These are phyloP conservation scores for Penicillium nordicum DNA, from an alignment of 2,329 filamentous ascomycete species.

Conservation along the genomic window DNA sequence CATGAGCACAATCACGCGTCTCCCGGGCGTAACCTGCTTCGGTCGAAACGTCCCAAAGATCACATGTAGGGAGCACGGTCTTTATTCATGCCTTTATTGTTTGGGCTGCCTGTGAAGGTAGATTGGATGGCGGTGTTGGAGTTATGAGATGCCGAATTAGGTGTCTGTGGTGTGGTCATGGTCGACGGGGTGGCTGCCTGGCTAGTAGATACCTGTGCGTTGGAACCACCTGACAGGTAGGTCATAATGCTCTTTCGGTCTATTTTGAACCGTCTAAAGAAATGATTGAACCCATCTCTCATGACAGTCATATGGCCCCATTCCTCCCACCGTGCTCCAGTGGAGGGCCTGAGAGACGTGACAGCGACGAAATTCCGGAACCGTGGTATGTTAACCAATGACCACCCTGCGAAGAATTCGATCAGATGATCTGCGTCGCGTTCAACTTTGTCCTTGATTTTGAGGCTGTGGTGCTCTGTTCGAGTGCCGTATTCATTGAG, in stretches of 20 bases:
- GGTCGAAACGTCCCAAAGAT: background rate
- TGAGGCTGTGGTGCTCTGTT: slow-evolving; percentile 20
- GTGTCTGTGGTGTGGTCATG: background rate
- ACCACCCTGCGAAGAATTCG: slow-evolving; percentile 41
- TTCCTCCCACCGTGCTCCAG: slow-evolving; percentile 6
- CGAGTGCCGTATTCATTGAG: slow-evolving; percentile 30
- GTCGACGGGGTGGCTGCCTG: background rate
- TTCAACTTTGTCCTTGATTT: slow-evolving; percentile 25
- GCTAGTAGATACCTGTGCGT: background rate
- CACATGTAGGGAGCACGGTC: background rate
- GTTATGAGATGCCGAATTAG: background rate
- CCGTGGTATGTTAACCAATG: slow-evolving; percentile 29
- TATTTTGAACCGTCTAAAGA: slow-evolving; percentile 5
- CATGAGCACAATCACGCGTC: background rate
- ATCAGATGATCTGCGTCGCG: slow-evolving; percentile 37
- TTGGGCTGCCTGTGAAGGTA: background rate
- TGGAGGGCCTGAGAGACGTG: slow-evolving; percentile 9
- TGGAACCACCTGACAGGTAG: background rate
- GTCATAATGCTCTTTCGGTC: background rate
- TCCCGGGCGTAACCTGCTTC: background rate
- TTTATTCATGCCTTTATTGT: background rate
- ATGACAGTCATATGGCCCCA: slow-evolving; percentile 15
- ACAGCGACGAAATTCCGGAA: slow-evolving; percentile 33
- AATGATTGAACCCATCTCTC: background rate
- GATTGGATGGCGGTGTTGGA: background rate